Conservation (phyloP, 805 yeast species). For the Myxozyma kluyveri region DNA sequence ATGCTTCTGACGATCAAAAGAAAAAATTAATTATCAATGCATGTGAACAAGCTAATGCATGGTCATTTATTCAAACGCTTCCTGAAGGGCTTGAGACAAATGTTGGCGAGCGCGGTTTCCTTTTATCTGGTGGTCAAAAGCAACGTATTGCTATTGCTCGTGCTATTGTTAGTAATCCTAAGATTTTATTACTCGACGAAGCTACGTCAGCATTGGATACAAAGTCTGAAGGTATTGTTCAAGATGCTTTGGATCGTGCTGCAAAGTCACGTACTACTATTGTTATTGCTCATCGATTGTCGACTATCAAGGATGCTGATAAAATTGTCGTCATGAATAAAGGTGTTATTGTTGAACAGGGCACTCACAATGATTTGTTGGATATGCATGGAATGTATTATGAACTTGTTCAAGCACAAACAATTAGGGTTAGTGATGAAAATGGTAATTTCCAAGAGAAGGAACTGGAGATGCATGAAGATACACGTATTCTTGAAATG, state of each 20-base stretch:
- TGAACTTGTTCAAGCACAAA: constrained; percentile 40
- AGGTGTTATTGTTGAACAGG: constrained; percentile 47
- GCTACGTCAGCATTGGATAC: constrained; percentile 68
- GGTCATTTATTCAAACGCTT: constrained; percentile 48
- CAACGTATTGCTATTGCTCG: constrained; percentile 66
- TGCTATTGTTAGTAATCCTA: constrained; percentile 54
- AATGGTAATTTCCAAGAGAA: background rate
- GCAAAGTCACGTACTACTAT: constrained; percentile 44
- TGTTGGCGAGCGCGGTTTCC: constrained; percentile 57
- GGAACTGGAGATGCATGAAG: background rate
- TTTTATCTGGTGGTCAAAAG: constrained; percentile 65
- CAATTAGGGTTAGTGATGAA: too few species aligned
- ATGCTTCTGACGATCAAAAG: constrained; percentile 42
- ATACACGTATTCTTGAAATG: background rate
- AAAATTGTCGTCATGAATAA: constrained; percentile 45
- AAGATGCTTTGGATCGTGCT: constrained; percentile 46
- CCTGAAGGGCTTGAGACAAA: constrained; percentile 51
- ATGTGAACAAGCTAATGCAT: constrained; percentile 52
- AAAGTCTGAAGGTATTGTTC: constrained; percentile 58
- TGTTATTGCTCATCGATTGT: constrained; percentile 51
- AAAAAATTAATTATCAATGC: constrained; percentile 44
- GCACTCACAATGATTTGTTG: constrained; percentile 38
- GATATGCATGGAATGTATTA: constrained; percentile 31
- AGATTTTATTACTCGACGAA: constrained; percentile 57
- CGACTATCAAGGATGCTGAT: constrained; percentile 51